phyloP scores from a whole-genome alignment of 768 basidiomycete species.

The Trametes cinnabarina region DNA sequence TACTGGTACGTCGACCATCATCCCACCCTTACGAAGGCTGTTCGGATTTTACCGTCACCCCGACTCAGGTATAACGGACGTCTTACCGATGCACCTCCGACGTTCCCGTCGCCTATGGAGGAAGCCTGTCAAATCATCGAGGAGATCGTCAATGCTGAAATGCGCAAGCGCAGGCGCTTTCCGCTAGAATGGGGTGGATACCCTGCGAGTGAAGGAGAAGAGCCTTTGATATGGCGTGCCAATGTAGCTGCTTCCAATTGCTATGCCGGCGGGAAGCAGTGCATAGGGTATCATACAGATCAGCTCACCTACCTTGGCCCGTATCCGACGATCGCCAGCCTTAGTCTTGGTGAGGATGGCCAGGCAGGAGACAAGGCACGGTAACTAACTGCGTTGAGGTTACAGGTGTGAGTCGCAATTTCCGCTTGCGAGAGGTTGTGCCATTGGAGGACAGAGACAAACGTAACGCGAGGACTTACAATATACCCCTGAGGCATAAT shows the following conservation, averaged over 20 bases:
- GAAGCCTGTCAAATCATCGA: conserved; percentile 74
- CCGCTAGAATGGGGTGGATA: conserved; percentile 63
- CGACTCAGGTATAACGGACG: conserved; percentile 77
- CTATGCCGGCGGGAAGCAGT: conserved; percentile 78
- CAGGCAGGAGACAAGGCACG: neutral
- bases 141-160: conserved; percentile 65
- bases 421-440: conserved; percentile 76
- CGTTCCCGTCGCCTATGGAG: conserved; percentile 72
- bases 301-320: conserved; percentile 80
- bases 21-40: neutral
- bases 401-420: conserved; percentile 63
- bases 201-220: conserved; percentile 16
- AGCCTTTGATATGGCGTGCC: conserved; percentile 56
- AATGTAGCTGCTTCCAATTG: conserved; percentile 87
- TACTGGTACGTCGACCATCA: conserved; percentile 52
- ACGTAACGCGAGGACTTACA: conserved; percentile 69
- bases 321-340: conserved; percentile 80
- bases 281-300: conserved; percentile 81
- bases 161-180: conserved; percentile 58
- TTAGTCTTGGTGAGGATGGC: conserved; percentile 62
- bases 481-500: conserved; percentile 75
- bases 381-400: neutral
- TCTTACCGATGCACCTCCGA: conserved; percentile 49
- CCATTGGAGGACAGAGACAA: conserved; percentile 55
- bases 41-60: too few relatives aligned